phyloP scores from a whole-genome alignment of 2,329 filamentous ascomycete species.

The Rutstroemia sp. region DNA sequence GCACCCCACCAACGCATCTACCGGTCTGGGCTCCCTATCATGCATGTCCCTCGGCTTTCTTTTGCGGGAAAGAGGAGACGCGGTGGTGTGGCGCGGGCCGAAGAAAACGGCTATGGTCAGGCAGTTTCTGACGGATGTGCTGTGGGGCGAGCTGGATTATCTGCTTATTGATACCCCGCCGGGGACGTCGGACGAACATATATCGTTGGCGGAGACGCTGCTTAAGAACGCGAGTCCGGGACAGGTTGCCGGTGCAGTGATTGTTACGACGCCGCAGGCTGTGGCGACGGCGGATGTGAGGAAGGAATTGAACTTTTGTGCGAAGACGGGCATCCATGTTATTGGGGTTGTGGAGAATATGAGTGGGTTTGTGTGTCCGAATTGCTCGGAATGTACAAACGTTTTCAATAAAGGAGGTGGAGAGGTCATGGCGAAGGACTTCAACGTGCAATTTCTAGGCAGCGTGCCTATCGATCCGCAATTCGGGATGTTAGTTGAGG shows the following conservation, averaged over 20 bases:
- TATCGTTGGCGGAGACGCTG: slow-evolving; percentile 83
- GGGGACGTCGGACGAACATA: slow-evolving; percentile 94
- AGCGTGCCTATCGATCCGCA: slow-evolving; percentile 87
- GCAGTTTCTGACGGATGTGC: slow-evolving; percentile 87
- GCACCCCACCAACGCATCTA: slow-evolving; percentile 47
- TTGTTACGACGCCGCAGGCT: slow-evolving; percentile 94
- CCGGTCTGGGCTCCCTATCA: slow-evolving; percentile 55
- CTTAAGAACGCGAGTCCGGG: slow-evolving; percentile 54
- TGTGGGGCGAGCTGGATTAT: slow-evolving; percentile 84
- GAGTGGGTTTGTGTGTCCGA: slow-evolving; percentile 80
- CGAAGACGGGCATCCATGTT: slow-evolving; percentile 73
- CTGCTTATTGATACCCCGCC: slow-evolving; percentile 93
- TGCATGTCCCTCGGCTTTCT: slow-evolving; percentile 95
- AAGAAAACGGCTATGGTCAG: slow-evolving; percentile 99
- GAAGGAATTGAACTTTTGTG: slow-evolving; percentile 83
- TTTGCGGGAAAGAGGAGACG: slow-evolving; percentile 73
- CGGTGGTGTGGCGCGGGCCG: slow-evolving; percentile 93
- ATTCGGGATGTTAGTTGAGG: slow-evolving; percentile 82
- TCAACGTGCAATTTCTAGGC: slow-evolving; percentile 75
- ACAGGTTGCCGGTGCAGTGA: slow-evolving; percentile 77
- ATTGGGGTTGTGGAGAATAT: slow-evolving; percentile 96
- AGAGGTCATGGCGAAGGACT: slow-evolving; percentile 80
- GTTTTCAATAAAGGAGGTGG: slow-evolving; percentile 91
- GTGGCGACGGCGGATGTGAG: slow-evolving; percentile 85
- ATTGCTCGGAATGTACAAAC: slow-evolving; percentile 80